Evolutionary conservation across 208 protist genomes (phyloP), one percentile per base, ranked within the genome.

Genomic region (Angomonas ambiguus): DNA sequence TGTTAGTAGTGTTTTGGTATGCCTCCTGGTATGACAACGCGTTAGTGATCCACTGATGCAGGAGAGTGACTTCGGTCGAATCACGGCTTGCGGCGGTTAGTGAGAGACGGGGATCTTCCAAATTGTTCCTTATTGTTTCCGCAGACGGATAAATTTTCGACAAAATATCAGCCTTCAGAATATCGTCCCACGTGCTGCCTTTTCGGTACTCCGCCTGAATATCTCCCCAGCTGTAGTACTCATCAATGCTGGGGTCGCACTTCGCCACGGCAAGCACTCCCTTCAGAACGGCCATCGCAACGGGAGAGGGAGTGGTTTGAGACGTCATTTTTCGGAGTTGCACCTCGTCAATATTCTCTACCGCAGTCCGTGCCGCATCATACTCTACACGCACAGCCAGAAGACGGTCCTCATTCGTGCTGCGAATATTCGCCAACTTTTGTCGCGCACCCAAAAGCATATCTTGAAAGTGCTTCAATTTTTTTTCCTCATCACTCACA

Each of bases 21-120:
- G 83, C 83, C 62, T 85, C 67, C 55, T 89, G 83, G 69, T 89
- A 89, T 25, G 79, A 76, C 51, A 89, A 63, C 25, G 79, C 79
- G 1, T 74, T 79, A 8, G 76, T 75, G 30, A 85, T 71, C 83
- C 83, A 89, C 25, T 82, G 60, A 64, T 89, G 72, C n/a, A 89
- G 72, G 33, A 51, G 65, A 18, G 66, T 77, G 32, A 81, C 72
- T 22, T 79, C 73, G 2, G 70, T 57, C 1, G 79, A 85, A 63
- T 83, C 74, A 13, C 69, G 72, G 35, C 67, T 59, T 24, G 76
- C 79, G 2, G 76, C 76, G 32, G 65, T 66, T 57, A 77, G 65
- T 33, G 68, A 81, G 67, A 83, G 70, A 30, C 72, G 72, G 11
- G 71, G 35, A 35, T 85, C 74, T 33, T 67, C 49, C 18, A 88